phyloP scores from a whole-genome alignment of 805 yeast genomes.

The Pichia thaimueangensis region DNA sequence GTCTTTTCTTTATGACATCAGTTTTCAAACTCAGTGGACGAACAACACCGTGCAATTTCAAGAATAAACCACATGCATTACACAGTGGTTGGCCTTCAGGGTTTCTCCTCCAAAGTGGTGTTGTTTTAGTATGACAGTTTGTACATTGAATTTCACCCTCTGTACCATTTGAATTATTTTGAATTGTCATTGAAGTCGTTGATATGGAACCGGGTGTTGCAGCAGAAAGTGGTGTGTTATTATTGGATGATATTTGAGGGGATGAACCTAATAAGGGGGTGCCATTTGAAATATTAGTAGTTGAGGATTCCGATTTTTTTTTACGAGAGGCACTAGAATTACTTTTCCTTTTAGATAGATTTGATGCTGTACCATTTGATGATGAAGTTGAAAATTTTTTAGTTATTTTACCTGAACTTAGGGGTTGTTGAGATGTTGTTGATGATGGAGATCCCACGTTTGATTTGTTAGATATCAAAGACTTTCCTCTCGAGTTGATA shows the following conservation, averaged over 20 bases:
- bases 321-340: conserved; percentile 14
- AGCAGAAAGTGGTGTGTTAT: conserved; percentile 6
- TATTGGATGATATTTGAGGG: conserved; percentile 6
- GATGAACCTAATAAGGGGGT: neutral
- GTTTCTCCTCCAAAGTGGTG: conserved; percentile 93
- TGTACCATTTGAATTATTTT: conserved; percentile 8
- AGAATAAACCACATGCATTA: conserved; percentile 92
- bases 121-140: conserved; percentile 85
- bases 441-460: neutral
- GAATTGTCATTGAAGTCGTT: neutral
- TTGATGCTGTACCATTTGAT: too few species aligned
- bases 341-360: neutral
- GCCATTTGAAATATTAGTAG: neutral
- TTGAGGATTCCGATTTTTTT: conserved; percentile 11
- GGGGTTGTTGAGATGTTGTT: neutral
- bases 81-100: conserved; percentile 90
- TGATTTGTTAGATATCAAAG: too few species aligned
- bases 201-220: conserved; percentile 2
- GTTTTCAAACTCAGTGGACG: conserved; percentile 79
- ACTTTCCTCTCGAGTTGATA: too few species aligned
- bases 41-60: conserved; percentile 91
- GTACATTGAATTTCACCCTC: conserved; percentile 45
- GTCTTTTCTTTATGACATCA: conserved; percentile 69
- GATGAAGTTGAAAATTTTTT: conserved; percentile 16
- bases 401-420: conserved; percentile 2